phyloP scores from a whole-genome alignment of 2,329 filamentous ascomycete genomes.

The Gyromitra esculenta region DNA sequence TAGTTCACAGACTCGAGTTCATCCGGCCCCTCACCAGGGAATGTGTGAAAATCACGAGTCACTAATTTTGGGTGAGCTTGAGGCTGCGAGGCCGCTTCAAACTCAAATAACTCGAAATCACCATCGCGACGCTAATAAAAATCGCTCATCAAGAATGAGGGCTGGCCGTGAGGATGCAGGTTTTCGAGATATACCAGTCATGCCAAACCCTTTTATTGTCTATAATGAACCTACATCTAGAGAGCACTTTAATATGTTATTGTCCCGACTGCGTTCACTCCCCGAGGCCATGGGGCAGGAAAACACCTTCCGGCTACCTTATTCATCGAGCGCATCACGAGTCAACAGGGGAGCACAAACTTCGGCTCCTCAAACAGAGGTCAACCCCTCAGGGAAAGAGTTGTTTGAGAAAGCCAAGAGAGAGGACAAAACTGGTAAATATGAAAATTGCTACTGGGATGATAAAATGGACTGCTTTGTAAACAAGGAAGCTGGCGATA shows the following conservation, averaged over 20 bases:
- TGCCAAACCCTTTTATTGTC: background rate
- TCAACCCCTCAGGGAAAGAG: slow-evolving; percentile 9
- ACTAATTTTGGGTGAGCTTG: background rate
- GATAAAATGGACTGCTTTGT: slow-evolving; percentile 27
- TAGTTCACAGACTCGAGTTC: background rate
- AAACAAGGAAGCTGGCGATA: slow-evolving; percentile 26
- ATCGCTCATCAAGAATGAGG: background rate
- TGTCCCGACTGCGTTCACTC: slow-evolving; percentile 9
- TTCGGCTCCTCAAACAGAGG: background rate
- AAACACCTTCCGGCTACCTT: background rate
- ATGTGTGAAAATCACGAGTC: background rate
- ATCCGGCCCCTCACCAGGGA: background rate
- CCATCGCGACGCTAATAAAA: background rate
- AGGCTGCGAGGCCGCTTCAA: background rate
- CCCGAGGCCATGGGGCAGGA: background rate
- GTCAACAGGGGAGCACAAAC: background rate
- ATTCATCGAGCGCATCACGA: too few species aligned
- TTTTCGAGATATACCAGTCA: background rate
- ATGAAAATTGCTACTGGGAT: slow-evolving; percentile 21
- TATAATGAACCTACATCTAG: slow-evolving; percentile 17
- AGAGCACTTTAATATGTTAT: slow-evolving; percentile 25
- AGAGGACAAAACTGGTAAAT: slow-evolving; percentile 30
- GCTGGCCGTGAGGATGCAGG: background rate
- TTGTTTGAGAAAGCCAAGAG: slow-evolving; percentile 21
- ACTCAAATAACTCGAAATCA: background rate